Base-by-base conservation (phyloP, 495 filamentous ascomycete genomes). In the Aspergillus avenaceus region DNA sequence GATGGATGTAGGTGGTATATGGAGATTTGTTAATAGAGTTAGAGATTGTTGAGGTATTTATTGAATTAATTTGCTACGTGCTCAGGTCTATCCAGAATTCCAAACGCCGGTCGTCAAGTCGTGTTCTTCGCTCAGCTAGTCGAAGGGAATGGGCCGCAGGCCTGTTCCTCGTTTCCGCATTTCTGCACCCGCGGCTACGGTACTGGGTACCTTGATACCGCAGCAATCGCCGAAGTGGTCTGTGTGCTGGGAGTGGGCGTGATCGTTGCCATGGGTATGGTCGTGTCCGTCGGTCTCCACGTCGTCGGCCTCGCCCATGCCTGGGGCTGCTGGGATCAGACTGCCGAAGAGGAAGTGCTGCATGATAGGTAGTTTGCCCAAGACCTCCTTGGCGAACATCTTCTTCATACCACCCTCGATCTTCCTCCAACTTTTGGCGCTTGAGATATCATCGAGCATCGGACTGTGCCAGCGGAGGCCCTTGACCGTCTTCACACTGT, bases 381-480 rank as follows among this genome's bases (percentile, higher is more conserved):
- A 70, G 0, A 99, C 91, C 65, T 99, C 95, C 32, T 82, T 85
- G 40, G 91, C 81, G 62, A 97, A 97, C 93, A 97, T 99, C 56
- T 87, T 84, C 55, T 87, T 79, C 93, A 99, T 96, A 7, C 93
- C 93, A 16, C 77, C 87, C 61, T 96, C 92, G 40, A 99, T 85
- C 71, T 99, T 97, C 47, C 56, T 71, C 93, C 93, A 99, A 49
- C 76, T 87, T 65, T 90, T 90, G 4, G 93, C 87, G n/a, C 86
- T 84, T 2, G 86, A 91, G 50, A 99, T 97, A 63, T 99, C 93
- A 61, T 99, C 95, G 27, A 99, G 77, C 95, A 99, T 97, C 1
- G 93, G 93, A 56, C 87, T 91, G 62, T 97, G 93, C 93, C 93
- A 99, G 38, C 95, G 80, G 54, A 99, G 72, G 8, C 92, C 92